Evolutionary conservation across 2,329 filamentous ascomycete genomes (phyloP), one percentile per base, ranked within the genome.

Genomic region (Lojkania enalia): DNA sequence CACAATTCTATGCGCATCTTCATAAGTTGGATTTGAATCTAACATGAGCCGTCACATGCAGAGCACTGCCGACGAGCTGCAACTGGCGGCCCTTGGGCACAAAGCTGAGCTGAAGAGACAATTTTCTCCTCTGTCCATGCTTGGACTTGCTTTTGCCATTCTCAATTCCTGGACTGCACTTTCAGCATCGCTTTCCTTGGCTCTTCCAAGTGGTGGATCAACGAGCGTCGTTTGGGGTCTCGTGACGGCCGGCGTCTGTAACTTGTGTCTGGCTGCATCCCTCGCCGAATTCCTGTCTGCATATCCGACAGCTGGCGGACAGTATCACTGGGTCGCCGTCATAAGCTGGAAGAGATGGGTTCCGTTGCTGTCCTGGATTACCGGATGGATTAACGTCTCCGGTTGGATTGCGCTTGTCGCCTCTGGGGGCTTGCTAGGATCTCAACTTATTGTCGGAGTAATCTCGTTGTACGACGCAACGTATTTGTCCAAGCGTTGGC

Each of bases 361-460:
- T 14, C 80, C 82, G 0, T 72, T 82, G 20, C 76, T 88, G 9
- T 85, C 83, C 35, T 89, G 85, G 74, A 79, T 83, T 35, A 88
- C 85, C 0, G 86, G 86, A 20, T 89, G 85, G 85, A 87, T 84
- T 64, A 86, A 84, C 56, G 79, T 83, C 27, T 82, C 82, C n/a
- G 85, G 84, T 13, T 88, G 85, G 83, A 83, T 87, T 21, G 69
- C 69, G 3, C 69, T 89, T 41, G 83, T 82, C 3, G 85, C 86
- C 5, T 86, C 84, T 0, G 85, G 81, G 13, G 84, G 84, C 1
- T 73, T 88, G 16, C 75, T 89, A 4, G 84, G 82, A 11, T 85
- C 82, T 54, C 79, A 84, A 50, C 78, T 89, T 50, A 78, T 89
- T 38, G 63, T 86, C 19, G 82, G 84, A 43, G 77, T 86, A 32